A percentile compares a stretch with the other conserved stretches of the same genome.
Evolutionary conservation across 192 early-diverging fungal species (phyloP).

Genomic region (Coemansia sp.): DNA sequence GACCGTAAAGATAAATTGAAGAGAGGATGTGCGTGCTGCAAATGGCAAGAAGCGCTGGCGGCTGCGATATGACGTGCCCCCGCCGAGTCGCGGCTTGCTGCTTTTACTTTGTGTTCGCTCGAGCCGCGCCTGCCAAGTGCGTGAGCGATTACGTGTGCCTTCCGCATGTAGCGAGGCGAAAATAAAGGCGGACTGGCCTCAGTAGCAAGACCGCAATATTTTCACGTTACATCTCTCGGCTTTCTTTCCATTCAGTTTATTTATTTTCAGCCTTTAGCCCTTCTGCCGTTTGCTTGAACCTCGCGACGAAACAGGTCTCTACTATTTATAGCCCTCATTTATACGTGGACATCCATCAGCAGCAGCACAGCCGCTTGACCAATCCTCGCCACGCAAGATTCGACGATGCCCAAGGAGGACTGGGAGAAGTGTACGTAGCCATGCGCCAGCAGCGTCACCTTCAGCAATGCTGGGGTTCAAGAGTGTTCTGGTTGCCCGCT

Average conservation of each 20-base stretch:
- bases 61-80: too few relatives aligned
- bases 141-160: neutral
- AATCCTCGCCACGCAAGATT: neutral
- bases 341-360: neutral
- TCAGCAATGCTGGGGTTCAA: neutral
- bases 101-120: conserved; percentile 1
- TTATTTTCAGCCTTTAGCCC: neutral
- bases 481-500: neutral
- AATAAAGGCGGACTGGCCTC: too few relatives aligned
- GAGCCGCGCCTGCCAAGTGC: neutral
- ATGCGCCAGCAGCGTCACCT: neutral
- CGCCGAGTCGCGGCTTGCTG: neutral
- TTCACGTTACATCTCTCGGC: neutral
- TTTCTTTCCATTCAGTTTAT: conserved; percentile 7
- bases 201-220: neutral
- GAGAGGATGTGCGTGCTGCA: neutral
- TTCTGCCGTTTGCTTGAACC: conserved; percentile 7
- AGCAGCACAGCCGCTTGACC: neutral
- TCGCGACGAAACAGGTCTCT: neutral
- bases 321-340: neutral
- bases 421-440: conserved; percentile 95
- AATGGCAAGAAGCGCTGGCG: too few relatives aligned
- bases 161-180: too few relatives aligned
- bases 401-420: conserved; percentile 77
- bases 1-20: too few relatives aligned